Base-by-base conservation (phyloP, 1,284 basidiomycete genomes). In the Entoloma clypeatum region DNA sequence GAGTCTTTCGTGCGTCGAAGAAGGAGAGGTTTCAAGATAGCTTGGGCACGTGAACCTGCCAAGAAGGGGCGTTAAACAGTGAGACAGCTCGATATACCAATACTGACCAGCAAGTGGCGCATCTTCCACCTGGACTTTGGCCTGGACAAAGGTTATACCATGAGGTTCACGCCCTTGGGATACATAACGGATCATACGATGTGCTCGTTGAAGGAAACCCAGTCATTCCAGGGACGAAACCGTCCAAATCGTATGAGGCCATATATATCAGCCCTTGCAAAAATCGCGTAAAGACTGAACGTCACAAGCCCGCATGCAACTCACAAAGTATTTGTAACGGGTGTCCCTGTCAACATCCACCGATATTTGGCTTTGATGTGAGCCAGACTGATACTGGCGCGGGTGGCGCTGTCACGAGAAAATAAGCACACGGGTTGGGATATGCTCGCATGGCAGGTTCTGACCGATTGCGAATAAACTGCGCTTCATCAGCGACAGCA, bases 341-440 rank as follows among this genome's bases (percentile, higher is more conserved):
- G 81, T 1, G 82, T 85, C 21, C 82, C 82, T 2, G 82, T 85
- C 9, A 86, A 65, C 65, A 77, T 76, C 82, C 82, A 86, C 5
- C 82, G 65, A 51, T 81, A 79, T 45, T 71, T 78, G 0, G 80
- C 61, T 35, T 71, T 67, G 16, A 86, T 64, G 51, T 72, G 65
- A 0, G 81, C 77, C 7, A 81, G 64, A 32, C 70, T 72, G 26
- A 72, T 63, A 52, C 81, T 83, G 6, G 75, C 67, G 7, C 74
- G 70, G 1, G 81, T 81, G 6, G 61, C 55, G 21, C 77, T 79
- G 46, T 13, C 21, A 38, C 7, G 11, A 29, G n/a, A 28, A 10
- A 8, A 2, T 9, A 26, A n/a, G n/a, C n/a, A n/a, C n/a, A n/a
- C n/a, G n/a, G n/a, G n/a, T n/a, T n/a, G n/a, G n/a, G n/a, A n/a